phyloP scores from a whole-genome alignment of 1,139 yeast genomes.

The Tardiomyces digboiensis region DNA sequence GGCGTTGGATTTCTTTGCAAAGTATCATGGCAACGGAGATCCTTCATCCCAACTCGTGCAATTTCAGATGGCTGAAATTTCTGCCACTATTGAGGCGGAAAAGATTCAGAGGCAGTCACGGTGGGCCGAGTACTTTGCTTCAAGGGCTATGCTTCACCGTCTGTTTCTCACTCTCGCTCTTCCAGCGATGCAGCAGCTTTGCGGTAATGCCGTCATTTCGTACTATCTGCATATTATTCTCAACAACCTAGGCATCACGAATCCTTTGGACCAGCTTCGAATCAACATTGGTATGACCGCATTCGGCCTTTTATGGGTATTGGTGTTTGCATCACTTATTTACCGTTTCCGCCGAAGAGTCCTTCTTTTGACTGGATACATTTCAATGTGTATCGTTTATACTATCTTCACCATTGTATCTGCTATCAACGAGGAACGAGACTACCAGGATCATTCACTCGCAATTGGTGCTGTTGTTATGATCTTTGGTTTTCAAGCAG shows the following conservation, averaged over 20 bases:
- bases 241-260: slow-evolving; percentile 35
- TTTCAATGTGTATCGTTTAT: slow-evolving; percentile 13
- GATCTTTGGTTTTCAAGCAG: slow-evolving; percentile 5
- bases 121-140: slow-evolving; percentile 1
- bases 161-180: slow-evolving; percentile 15
- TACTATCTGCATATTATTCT: slow-evolving; percentile 36
- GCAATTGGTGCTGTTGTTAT: slow-evolving; percentile 17
- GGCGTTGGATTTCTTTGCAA: slow-evolving; percentile 29
- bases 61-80: slow-evolving; percentile 15
- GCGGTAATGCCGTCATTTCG: slow-evolving; percentile 34
- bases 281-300: slow-evolving; percentile 22
- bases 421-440: slow-evolving; percentile 14
- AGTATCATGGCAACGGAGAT: slow-evolving; percentile 19
- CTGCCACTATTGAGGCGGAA: slow-evolving; percentile 11
- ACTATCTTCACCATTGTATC: slow-evolving; percentile 18
- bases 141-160: neutral
- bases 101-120: slow-evolving; percentile 6
- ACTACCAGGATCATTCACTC: slow-evolving; percentile 11
- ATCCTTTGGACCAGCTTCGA: slow-evolving; percentile 26
- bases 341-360: slow-evolving; percentile 29
- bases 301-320: slow-evolving; percentile 27
- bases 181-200: slow-evolving; percentile 24
- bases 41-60: slow-evolving; percentile 13
- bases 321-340: slow-evolving; percentile 24
- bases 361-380: slow-evolving; percentile 23